Base-by-base conservation (phyloP, 345 rosid species). In the Aurinia saxatilis region DNA sequence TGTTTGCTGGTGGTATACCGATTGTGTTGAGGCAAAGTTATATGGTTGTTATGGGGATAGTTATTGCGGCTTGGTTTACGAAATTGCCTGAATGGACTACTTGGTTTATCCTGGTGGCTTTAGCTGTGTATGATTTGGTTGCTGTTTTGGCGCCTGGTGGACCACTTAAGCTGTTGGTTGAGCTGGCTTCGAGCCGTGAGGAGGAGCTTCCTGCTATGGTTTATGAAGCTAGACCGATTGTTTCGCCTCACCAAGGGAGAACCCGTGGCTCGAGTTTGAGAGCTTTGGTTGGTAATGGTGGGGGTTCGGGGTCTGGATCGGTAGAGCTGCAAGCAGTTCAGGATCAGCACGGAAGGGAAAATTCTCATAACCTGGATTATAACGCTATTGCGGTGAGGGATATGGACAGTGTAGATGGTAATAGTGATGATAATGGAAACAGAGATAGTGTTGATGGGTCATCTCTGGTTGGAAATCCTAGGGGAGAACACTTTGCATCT, bases 61-160 rank as follows among this genome's bases (percentile, higher is more conserved):
- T 82, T 72, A 91, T 90, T 36, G 99, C 99, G 1, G 84, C 90
- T 62, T 92, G 96, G 99, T 87, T 92, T 68, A 85, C 99, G 2
- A 93, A 85, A 67, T 61, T 93, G 59, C 99, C 97, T 0, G 97
- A 93, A 45, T 93, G 97, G 99, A 90, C 97, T 67, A 92, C 99
- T 0, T 92, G 99, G 99, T 73, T 63, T 65, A 71, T 87, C 71
- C 72, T 92, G 41, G 87, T 90, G 54, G 97, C 97, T n/a, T 44
- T 92, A 70, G 99, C 97, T 62, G 25, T 85, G 30, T 92, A 92
- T 74, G 99, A 92, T 75, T 59, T 92, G 78, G 88, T 79, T 18
- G 99, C 97, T 15, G 99, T 92, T 71, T 77, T 92, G 73, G 96
- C 88, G 3, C 99, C 98, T 40, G 96, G 98, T 36, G 98, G 98